A percentile compares a stretch with the other conserved stretches of the same genome.
Evolutionary conservation across 768 basidiomycete species (phyloP).

Genomic region (Pisolithus marmoratus): DNA sequence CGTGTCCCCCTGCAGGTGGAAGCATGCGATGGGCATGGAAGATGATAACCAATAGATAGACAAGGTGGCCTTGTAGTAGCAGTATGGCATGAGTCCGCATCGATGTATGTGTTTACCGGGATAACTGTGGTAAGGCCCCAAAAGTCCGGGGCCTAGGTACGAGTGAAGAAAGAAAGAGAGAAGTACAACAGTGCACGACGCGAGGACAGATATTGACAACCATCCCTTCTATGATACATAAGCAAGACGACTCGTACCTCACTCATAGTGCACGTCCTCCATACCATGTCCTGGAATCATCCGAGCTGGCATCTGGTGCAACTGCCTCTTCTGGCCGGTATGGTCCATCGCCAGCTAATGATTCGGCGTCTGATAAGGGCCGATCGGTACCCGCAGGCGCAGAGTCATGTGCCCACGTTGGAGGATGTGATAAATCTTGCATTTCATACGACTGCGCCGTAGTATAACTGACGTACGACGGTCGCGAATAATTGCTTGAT

Average conservation of each 20-base stretch:
- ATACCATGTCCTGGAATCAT: slow-evolving; percentile 7
- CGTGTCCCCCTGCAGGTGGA: neutral
- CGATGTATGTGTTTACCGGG: neutral
- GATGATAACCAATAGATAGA: neutral
- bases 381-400: neutral
- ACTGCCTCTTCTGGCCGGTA: slow-evolving; percentile 6
- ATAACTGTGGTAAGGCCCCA: neutral
- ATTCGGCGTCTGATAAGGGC: neutral
- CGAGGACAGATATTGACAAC: neutral
- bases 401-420: slow-evolving; percentile 5
- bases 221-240: slow-evolving; percentile 9
- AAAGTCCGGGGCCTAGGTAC: neutral
- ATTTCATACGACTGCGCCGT: slow-evolving; percentile 33
- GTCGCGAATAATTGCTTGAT: neutral
- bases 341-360: slow-evolving; percentile 4
- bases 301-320: neutral
- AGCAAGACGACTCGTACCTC: slow-evolving; percentile 1
- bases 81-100: neutral
- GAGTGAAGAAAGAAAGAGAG: neutral
- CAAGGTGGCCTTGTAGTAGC: neutral
- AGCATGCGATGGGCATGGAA: neutral
- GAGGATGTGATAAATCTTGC: slow-evolving; percentile 23
- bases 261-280: slow-evolving; percentile 20
- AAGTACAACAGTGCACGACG: slow-evolving; percentile 8
- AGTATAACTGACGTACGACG: neutral